Percentiles rank a stretch among this genome's conserved stretches.
These are phyloP conservation scores for Ceratobasidium sp. DNA, from an alignment of 1,284 basidiomycete species.

Conservation along the genomic window DNA sequence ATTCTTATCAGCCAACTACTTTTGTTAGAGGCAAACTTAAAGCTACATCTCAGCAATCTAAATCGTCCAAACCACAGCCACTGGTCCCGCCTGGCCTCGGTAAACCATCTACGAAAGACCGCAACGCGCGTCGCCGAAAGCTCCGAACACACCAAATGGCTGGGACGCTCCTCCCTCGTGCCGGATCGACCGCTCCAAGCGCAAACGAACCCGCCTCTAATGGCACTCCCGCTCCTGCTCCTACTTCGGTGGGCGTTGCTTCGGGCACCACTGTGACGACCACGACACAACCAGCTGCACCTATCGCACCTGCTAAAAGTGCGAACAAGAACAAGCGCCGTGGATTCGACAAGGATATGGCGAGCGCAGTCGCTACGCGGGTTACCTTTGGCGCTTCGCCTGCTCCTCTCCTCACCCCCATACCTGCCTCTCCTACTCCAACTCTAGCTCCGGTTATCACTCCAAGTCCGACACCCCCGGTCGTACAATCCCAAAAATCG, in stretches of 20 bases:
- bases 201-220: conserved; percentile 29
- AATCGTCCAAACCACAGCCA: neutral
- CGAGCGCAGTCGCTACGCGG: conserved; percentile 61
- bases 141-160: conserved; percentile 57
- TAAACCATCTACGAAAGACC: conserved; percentile 70
- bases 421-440: conserved; percentile 18
- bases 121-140: conserved; percentile 71
- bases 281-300: neutral
- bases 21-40: neutral
- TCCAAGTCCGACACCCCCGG: conserved; percentile 22
- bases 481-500: conserved; percentile 10
- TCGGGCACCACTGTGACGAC: neutral
- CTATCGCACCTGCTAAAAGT: conserved; percentile 38
- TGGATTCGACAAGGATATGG: conserved; percentile 51
- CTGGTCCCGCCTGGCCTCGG: conserved; percentile 71
- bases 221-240: conserved; percentile 43
- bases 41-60: neutral
- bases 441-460: conserved; percentile 43
- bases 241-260: conserved; percentile 27
- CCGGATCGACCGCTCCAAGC: neutral
- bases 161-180: neutral
- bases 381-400: conserved; percentile 63
- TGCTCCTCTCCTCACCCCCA: neutral
- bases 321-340: conserved; percentile 43
- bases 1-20: neutral